Conservation (phyloP, 1,139 yeast genomes). For the Hansenula sp. region DNA sequence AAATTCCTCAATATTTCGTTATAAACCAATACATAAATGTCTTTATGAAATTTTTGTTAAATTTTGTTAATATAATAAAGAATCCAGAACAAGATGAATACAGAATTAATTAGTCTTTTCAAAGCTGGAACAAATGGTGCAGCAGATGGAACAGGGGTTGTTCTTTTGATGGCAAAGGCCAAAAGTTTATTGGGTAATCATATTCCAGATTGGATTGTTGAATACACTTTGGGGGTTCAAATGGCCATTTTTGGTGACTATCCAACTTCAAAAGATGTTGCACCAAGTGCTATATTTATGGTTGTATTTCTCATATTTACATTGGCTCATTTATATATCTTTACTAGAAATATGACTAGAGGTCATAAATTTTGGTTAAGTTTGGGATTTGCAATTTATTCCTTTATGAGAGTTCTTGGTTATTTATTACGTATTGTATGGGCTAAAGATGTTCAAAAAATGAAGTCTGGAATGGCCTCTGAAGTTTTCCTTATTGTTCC, state of each 20-base stretch:
- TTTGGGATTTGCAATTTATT: slow-evolving; percentile 51
- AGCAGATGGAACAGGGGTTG: slow-evolving; percentile 50
- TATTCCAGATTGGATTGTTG: slow-evolving; percentile 36
- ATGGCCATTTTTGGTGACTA: slow-evolving; percentile 57
- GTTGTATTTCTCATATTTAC: slow-evolving; percentile 50
- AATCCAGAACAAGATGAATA: no score
- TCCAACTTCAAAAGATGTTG: slow-evolving; percentile 52
- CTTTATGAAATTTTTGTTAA: no score
- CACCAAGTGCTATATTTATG: slow-evolving; percentile 57
- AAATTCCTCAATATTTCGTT: no score
- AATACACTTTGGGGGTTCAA: slow-evolving; percentile 34
- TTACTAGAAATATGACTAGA: slow-evolving; percentile 45
- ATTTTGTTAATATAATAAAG: no score
- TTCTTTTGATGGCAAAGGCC: slow-evolving; percentile 27
- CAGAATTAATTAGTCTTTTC: slow-evolving; percentile 7
- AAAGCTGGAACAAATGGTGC: slow-evolving; percentile 32
- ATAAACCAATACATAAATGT: no score
- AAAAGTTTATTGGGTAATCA: slow-evolving; percentile 22
- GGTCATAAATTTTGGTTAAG: slow-evolving; percentile 66
- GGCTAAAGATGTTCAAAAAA: slow-evolving; percentile 43
- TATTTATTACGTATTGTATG: slow-evolving; percentile 58
- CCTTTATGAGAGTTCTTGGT: slow-evolving; percentile 52
- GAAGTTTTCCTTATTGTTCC: slow-evolving; percentile 58
- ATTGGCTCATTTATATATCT: slow-evolving; percentile 46
- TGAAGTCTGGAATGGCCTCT: slow-evolving; percentile 55